Evolutionary conservation across 768 basidiomycete species (phyloP).

Genomic region (Leccinum broughii): DNA sequence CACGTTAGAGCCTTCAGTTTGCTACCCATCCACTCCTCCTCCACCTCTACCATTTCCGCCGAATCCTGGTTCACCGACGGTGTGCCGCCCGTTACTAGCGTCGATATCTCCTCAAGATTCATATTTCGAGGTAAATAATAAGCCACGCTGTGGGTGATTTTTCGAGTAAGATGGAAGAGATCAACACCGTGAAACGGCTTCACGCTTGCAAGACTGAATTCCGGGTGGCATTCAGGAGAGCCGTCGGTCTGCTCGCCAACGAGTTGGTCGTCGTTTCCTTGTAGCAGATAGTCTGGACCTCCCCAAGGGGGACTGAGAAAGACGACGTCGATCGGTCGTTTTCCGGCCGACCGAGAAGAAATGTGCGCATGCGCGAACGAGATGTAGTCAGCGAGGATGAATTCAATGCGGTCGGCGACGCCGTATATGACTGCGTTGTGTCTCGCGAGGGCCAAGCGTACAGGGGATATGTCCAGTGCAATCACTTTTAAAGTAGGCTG

Average conservation of each 20-base stretch:
- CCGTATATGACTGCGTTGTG: constrained; percentile 96
- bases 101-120: constrained; percentile 68
- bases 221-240: constrained; percentile 39
- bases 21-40: constrained; percentile 95
- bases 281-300: constrained; percentile 67
- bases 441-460: constrained; percentile 83
- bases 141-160: constrained; percentile 80
- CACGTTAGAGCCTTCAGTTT: constrained; percentile 94
- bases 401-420: constrained; percentile 93
- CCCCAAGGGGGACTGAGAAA: constrained; percentile 98
- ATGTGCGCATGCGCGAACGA: constrained; percentile 66
- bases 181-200: constrained; percentile 81
- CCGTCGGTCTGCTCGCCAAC: neutral
- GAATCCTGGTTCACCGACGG: constrained; percentile 7
- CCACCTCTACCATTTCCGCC: constrained; percentile 76
- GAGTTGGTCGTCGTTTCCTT: constrained; percentile 4
- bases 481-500: constrained; percentile 62
- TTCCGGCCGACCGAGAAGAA: constrained; percentile 25
- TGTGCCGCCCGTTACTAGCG: constrained; percentile 35
- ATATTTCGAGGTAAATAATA: constrained; percentile 89
- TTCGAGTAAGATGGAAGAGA: constrained; percentile 72
- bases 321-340: constrained; percentile 77
- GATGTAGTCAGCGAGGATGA: constrained; percentile 84
- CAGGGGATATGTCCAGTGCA: constrained; percentile 84
- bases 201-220: constrained; percentile 71